phyloP scores from a whole-genome alignment of 202 grass and related monocot species.

The Brachypodium distachyon region DNA sequence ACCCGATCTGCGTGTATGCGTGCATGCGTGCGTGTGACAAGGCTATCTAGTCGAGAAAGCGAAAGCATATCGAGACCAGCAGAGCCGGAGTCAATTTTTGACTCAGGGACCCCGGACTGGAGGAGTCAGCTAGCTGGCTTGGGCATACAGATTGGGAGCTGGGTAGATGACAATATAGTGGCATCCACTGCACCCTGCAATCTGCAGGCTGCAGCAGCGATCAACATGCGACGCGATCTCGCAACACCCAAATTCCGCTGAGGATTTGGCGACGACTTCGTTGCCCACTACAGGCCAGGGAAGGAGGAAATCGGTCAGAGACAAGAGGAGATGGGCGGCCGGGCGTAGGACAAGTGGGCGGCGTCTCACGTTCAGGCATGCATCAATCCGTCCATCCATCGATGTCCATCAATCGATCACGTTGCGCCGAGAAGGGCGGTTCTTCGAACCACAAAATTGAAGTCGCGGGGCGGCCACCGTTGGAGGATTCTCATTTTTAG shows the following conservation, averaged over 20 bases:
- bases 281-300: not conserved
- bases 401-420: not conserved
- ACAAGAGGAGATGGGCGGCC: no score
- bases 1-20: no score
- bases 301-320: not conserved
- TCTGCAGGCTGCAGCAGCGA: no score
- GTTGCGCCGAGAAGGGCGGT: no score
- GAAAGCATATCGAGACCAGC: not conserved
- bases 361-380: not conserved
- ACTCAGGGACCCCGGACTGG: not conserved
- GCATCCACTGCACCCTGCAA: no score
- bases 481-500: constrained; percentile 17
- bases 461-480: not conserved
- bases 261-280: not conserved
- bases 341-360: not conserved
- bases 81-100: not conserved
- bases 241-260: not conserved
- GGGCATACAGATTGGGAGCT: no score
- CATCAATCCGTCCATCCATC: not conserved
- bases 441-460: not conserved
- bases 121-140: not conserved
- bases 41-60: not conserved
- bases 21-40: no score
- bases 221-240: not conserved
- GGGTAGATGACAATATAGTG: not conserved